Evolutionary conservation across 768 basidiomycete genomes (phyloP).

Genomic region (Auriscalpium vulgare): DNA sequence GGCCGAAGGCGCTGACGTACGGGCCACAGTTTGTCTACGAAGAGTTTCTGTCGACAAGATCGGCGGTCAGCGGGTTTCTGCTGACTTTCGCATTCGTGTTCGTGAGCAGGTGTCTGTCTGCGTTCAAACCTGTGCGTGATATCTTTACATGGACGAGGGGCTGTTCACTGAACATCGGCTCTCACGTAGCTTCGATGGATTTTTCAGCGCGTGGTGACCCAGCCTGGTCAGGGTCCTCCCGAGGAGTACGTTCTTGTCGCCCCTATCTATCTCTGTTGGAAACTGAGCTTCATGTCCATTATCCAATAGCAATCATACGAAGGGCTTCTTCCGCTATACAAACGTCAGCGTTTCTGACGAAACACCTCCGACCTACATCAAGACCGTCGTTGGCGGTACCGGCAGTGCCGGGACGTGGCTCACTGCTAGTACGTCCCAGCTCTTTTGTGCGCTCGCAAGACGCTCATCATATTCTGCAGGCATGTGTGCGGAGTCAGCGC

Average conservation of each 20-base stretch:
- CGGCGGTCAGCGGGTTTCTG: constrained; percentile 32
- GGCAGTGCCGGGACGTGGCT: constrained; percentile 75
- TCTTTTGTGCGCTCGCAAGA: too few relatives aligned
- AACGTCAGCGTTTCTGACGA: constrained; percentile 61
- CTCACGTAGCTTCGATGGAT: constrained; percentile 46
- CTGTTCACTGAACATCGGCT: too few relatives aligned
- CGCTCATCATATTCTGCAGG: constrained; percentile 29
- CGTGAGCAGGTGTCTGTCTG: constrained; percentile 3
- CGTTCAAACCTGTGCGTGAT: constrained; percentile 22
- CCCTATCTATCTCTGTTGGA: neutral
- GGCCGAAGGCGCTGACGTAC: constrained; percentile 31
- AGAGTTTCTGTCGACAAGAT: constrained; percentile 48
- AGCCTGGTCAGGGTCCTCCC: constrained; percentile 55
- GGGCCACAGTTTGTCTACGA: constrained; percentile 71
- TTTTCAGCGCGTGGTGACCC: constrained; percentile 39
- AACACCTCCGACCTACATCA: constrained; percentile 36
- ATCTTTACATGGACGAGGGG: neutral
- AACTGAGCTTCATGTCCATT: neutral
- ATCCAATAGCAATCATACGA: constrained; percentile 40
- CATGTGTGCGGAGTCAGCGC: constrained; percentile 73
- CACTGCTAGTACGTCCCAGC: constrained; percentile 37
- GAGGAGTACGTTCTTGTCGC: constrained; percentile 42
- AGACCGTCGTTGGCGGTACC: constrained; percentile 52
- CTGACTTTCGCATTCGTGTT: constrained; percentile 27
- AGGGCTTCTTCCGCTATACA: constrained; percentile 52